These are phyloP conservation scores for Chrysoporthe cubensis DNA, from an alignment of 2,329 filamentous ascomycete genomes.

Conservation along the genomic window DNA sequence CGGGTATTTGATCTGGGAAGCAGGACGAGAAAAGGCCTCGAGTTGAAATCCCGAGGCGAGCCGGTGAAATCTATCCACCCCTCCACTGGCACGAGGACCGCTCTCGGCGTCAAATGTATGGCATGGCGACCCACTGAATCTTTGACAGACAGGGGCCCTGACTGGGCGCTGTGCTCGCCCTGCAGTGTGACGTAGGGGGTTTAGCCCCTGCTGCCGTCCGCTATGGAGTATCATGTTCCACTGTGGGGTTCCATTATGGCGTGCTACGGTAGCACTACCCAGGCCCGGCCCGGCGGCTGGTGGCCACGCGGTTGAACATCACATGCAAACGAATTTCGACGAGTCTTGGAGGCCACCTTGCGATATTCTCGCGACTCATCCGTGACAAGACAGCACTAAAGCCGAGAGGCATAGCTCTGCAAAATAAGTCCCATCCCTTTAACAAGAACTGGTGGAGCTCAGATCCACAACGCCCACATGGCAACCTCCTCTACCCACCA, in stretches of 20 bases:
- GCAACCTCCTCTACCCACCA: too few species aligned
- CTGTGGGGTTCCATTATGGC: constrained; percentile 47
- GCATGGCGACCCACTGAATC: neutral
- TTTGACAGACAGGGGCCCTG: neutral
- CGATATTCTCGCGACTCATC: constrained; percentile 52
- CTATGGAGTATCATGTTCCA: neutral
- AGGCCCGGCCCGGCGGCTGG: too few species aligned
- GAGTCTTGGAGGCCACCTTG: constrained; percentile 44
- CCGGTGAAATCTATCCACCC: neutral
- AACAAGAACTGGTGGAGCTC: too few species aligned
- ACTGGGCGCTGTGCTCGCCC: neutral
- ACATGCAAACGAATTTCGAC: too few species aligned
- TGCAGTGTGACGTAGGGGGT: neutral
- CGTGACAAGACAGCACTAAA: constrained; percentile 12
- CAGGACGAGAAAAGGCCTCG: neutral
- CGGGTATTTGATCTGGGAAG: neutral
- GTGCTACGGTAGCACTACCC: too few species aligned
- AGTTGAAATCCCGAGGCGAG: neutral
- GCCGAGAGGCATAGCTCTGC: too few species aligned
- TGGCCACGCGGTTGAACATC: constrained; percentile 28
- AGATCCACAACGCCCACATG: too few species aligned
- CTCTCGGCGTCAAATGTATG: constrained; percentile 1
- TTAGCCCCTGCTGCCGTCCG: neutral
- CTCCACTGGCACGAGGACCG: neutral
- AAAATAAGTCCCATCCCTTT: too few species aligned